Conservation (phyloP, 176 grass and related monocot species). For the Ensete ventricosum region DNA sequence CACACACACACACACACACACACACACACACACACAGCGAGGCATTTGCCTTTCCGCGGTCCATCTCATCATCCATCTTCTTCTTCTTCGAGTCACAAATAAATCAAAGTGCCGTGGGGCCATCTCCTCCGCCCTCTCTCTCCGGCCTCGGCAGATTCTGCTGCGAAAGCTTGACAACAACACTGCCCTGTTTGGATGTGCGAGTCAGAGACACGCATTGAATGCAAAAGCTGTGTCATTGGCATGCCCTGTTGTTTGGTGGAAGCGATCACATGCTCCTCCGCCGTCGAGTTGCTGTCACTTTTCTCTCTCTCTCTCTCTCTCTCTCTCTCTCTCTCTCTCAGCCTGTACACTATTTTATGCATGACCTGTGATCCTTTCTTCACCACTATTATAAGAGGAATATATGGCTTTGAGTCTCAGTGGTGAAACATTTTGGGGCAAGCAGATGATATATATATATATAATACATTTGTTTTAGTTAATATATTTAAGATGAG, state of each 20-base stretch:
- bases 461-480: too few relatives aligned
- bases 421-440: too few relatives aligned
- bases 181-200: not conserved
- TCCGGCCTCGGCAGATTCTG: not conserved
- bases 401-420: too few relatives aligned
- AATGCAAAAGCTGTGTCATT: not conserved
- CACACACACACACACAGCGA: not conserved
- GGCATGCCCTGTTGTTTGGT: not conserved
- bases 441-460: too few relatives aligned
- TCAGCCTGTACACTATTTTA: too few relatives aligned
- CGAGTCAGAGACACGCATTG: not conserved
- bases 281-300: not conserved
- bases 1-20: not conserved
- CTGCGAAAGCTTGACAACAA: not conserved
- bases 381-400: too few relatives aligned
- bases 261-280: not conserved
- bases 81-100: not conserved
- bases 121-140: not conserved
- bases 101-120: not conserved
- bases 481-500: too few relatives aligned
- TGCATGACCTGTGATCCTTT: too few relatives aligned
- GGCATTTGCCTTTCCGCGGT: not conserved
- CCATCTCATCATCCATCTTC: not conserved
- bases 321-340: too few relatives aligned
- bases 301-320: too few relatives aligned